Conservation (phyloP, 2,329 filamentous ascomycete species). For the Allantophomopsis lycopodina region DNA sequence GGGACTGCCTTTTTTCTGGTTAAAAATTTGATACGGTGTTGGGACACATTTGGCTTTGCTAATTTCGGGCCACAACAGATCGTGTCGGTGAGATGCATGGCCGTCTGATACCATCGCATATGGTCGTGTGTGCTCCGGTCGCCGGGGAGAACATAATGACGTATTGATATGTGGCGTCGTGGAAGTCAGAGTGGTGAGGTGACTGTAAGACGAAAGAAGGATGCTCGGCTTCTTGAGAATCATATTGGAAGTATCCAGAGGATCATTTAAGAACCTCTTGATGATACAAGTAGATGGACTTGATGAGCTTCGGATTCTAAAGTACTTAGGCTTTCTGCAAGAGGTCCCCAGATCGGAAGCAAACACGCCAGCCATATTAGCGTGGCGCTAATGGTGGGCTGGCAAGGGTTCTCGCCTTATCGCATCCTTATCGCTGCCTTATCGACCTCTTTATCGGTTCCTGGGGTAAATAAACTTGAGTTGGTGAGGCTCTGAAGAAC, state of each 20-base stretch:
- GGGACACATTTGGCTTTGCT: conserved; percentile 14
- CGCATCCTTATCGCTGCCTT: too few species aligned
- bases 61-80: conserved; percentile 16
- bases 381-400: too few species aligned
- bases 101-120: conserved; percentile 22
- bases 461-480: too few species aligned
- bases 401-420: too few species aligned
- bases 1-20: conserved; percentile 39
- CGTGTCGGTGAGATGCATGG: conserved; percentile 21
- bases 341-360: too few species aligned
- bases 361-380: too few species aligned
- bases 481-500: too few species aligned
- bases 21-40: conserved; percentile 85
- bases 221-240: conserved; percentile 31
- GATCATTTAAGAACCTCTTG: too few species aligned
- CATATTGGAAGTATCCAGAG: conserved; percentile 4
- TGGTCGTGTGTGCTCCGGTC: conserved; percentile 11
- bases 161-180: conserved; percentile 13
- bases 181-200: conserved; percentile 16
- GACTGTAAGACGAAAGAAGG: conserved; percentile 22
- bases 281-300: too few species aligned
- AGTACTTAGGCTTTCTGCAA: too few species aligned
- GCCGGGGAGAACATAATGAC: conserved; percentile 11
- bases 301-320: too few species aligned
- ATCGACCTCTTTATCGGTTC: too few species aligned